Conservation (phyloP, 495 filamentous ascomycete species). For the Hypoxylon rickii region DNA sequence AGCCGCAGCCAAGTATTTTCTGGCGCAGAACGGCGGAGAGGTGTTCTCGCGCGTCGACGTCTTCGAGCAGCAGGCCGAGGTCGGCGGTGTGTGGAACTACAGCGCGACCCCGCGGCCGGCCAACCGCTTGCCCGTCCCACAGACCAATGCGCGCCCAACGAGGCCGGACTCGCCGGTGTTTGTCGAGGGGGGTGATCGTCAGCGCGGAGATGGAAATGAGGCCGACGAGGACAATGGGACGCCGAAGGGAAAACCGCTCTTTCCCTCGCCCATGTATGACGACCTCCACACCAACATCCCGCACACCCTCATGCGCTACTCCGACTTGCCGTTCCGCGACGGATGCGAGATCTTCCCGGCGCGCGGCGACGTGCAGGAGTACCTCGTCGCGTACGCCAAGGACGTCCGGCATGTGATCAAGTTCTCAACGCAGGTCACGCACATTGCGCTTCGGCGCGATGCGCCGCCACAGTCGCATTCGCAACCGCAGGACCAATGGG, state of each 20-base stretch:
- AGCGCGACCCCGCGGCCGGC: conserved; percentile 43
- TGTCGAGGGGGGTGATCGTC: not conserved
- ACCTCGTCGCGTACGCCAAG: conserved; percentile 73
- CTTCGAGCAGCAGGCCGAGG: conserved; percentile 75
- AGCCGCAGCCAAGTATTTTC: conserved; percentile 71
- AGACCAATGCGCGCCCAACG: conserved; percentile 44
- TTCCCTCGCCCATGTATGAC: conserved; percentile 77
- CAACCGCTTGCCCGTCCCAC: conserved; percentile 42
- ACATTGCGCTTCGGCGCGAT: conserved; percentile 36
- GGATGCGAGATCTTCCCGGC: conserved; percentile 72
- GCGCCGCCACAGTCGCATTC: too few relatives aligned
- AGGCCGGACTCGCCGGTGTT: conserved; percentile 46
- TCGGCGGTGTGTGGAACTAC: conserved; percentile 87
- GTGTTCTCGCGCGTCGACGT: conserved; percentile 71
- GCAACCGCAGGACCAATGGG: conserved; percentile 53
- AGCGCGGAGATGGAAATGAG: conserved; percentile 7
- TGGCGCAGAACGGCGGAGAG: conserved; percentile 61
- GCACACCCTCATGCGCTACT: conserved; percentile 77
- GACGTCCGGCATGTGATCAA: conserved; percentile 57
- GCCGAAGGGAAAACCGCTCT: conserved; percentile 51
- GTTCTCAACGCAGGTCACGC: conserved; percentile 49
- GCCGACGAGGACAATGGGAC: not conserved
- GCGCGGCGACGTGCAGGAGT: conserved; percentile 67
- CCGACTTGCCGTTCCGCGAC: conserved; percentile 67
- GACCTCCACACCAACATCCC: conserved; percentile 86